Evolutionary conservation across 345 rosid species (phyloP).

Genomic region (Combretum micranthum): DNA sequence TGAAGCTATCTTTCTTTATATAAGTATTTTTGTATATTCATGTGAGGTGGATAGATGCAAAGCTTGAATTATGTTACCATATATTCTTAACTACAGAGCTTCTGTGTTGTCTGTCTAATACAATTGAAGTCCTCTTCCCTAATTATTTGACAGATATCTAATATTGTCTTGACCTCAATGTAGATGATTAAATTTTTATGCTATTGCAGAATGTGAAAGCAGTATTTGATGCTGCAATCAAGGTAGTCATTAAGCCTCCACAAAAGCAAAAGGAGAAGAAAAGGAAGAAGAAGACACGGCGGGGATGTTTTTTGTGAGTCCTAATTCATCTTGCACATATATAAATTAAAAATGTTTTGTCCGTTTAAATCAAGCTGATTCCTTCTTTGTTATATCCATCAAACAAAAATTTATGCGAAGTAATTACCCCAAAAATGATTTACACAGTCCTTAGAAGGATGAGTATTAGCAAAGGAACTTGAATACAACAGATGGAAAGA

Average conservation of each 20-base stretch:
- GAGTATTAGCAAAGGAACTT: too few relatives aligned
- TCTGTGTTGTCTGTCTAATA: background rate
- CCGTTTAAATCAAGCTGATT: background rate
- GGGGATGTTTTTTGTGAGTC: conserved; percentile 76
- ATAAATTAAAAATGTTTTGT: background rate
- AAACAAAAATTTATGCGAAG: too few relatives aligned
- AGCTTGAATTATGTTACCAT: too few relatives aligned
- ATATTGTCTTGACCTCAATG: background rate
- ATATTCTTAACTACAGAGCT: too few relatives aligned
- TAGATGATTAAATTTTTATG: background rate
- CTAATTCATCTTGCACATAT: background rate
- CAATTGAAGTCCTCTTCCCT: conserved; percentile 6
- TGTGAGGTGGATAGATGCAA: too few relatives aligned
- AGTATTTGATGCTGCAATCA: conserved; percentile 92
- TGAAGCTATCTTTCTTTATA: too few relatives aligned
- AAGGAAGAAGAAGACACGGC: conserved; percentile 54
- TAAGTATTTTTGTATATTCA: too few relatives aligned
- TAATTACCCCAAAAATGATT: too few relatives aligned
- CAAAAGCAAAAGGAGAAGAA: conserved; percentile 72
- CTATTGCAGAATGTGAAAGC: conserved; percentile 81
- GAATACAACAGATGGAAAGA: too few relatives aligned
- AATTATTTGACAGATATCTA: background rate
- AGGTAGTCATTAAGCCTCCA: conserved; percentile 78
- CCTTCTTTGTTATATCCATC: too few relatives aligned
- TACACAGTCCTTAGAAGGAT: too few relatives aligned